Conservation (phyloP, 371 early-diverging fungal genomes). For the Circinella umbellata region DNA sequence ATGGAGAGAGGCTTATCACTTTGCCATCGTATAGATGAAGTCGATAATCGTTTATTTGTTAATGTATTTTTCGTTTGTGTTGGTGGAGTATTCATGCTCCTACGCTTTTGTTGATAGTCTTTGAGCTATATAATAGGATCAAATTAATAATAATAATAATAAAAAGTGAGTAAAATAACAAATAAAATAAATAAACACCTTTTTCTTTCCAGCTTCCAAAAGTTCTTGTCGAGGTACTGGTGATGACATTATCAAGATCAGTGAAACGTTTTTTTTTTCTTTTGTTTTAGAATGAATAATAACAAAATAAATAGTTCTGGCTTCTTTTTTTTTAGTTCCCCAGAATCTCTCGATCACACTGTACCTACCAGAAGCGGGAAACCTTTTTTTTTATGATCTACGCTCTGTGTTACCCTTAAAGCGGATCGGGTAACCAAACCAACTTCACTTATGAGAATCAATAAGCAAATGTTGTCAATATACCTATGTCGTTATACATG, state of each 20-base stretch:
- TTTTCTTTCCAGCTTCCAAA: conserved; percentile 15
- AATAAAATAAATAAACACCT: background rate
- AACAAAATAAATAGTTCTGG: background rate
- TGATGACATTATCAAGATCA: conserved; percentile 11
- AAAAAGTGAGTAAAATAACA: background rate
- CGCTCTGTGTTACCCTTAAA: no score
- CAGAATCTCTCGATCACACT: background rate
- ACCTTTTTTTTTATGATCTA: no score
- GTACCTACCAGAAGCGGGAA: no score
- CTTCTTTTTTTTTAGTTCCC: background rate
- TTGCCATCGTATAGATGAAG: conserved; percentile 11
- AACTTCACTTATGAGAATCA: no score
- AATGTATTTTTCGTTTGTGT: background rate
- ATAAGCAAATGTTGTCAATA: no score
- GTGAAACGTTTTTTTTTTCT: background rate
- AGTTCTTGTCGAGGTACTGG: conserved; percentile 20
- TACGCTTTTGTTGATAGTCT: conserved; percentile 18
- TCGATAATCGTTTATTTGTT: background rate
- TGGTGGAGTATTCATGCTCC: conserved; percentile 15
- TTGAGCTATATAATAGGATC: conserved; percentile 11
- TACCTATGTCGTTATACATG: no score
- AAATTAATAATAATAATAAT: background rate
- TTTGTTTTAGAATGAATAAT: background rate
- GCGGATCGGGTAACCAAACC: no score
- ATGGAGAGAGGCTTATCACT: conserved; percentile 5